Conservation (phyloP, 495 filamentous ascomycete genomes). For the Neurospora africana region DNA sequence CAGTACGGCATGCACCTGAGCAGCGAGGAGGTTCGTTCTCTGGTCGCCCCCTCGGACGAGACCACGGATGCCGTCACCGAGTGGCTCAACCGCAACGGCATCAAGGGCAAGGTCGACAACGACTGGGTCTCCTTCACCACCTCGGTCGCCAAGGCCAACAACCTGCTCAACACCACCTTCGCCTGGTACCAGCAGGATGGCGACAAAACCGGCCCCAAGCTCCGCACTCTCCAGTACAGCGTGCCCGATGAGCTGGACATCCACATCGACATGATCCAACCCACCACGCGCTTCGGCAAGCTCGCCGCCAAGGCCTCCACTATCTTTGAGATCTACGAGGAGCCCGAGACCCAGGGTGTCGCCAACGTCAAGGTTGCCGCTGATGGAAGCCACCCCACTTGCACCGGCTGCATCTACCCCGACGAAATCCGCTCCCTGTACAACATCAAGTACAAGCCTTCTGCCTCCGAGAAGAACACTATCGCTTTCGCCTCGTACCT, state of each 20-base stretch:
- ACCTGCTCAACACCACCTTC: constrained; percentile 39
- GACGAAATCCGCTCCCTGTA: constrained; percentile 51
- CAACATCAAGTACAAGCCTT: constrained; percentile 32
- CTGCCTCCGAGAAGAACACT: constrained; percentile 10
- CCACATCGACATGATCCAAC: constrained; percentile 55
- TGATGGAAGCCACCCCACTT: constrained; percentile 23
- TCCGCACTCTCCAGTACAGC: constrained; percentile 53
- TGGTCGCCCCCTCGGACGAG: constrained; percentile 39
- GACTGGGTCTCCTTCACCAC: constrained; percentile 40
- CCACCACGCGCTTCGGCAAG: constrained; percentile 51
- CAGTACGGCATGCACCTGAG: constrained; percentile 49
- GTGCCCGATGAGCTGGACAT: constrained; percentile 48
- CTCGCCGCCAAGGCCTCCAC: constrained; percentile 18
- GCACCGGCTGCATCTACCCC: constrained; percentile 43
- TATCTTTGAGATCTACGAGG: constrained; percentile 17
- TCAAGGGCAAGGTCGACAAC: constrained; percentile 36
- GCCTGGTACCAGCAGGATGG: constrained; percentile 28
- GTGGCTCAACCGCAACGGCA: constrained; percentile 43
- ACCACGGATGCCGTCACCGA: constrained; percentile 29
- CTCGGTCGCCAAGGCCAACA: constrained; percentile 33
- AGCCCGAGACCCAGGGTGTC: neutral
- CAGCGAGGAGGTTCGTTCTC: constrained; percentile 38
- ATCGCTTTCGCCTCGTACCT: constrained; percentile 38
- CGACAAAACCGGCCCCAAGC: constrained; percentile 23
- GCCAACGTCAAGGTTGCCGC: constrained; percentile 2